phyloP scores from a whole-genome alignment of 345 rosid species.

The Eucalyptus pauciflora region DNA sequence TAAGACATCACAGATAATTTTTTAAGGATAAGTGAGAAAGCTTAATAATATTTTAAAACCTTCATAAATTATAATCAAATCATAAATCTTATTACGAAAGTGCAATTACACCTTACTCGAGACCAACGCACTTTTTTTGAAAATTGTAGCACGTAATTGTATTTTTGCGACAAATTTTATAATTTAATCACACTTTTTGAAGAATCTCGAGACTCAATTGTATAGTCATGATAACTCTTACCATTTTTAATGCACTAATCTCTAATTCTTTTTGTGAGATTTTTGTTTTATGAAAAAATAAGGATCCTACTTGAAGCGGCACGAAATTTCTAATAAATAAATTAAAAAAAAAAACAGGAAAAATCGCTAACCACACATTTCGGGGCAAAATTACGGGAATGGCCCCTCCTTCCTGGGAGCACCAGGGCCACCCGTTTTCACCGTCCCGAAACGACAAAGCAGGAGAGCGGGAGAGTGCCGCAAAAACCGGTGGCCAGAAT shows the following conservation, averaged over 20 bases:
- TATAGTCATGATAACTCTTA: too few species aligned
- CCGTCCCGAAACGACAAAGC: not conserved
- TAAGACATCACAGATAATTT: not conserved
- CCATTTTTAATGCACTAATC: too few species aligned
- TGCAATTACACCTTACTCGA: rapidly evolving
- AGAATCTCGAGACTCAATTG: too few species aligned
- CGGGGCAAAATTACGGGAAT: not conserved
- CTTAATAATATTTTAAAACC: too few species aligned
- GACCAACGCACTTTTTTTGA: too few species aligned
- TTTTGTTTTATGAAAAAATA: not conserved
- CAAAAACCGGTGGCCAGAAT: not conserved
- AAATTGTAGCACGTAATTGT: rapidly evolving
- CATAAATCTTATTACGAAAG: too few species aligned
- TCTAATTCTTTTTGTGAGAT: not conserved
- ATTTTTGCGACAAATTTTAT: rapidly evolving
- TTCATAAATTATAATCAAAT: too few species aligned
- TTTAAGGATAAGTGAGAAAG: not conserved
- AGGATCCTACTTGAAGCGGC: not conserved
- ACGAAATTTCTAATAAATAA: not conserved
- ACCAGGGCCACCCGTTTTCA: not conserved
- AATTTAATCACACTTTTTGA: too few species aligned
- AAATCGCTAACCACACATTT: not conserved
- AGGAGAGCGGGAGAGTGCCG: not conserved
- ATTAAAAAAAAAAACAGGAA: rapidly evolving
- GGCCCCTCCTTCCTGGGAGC: not conserved